Evolutionary conservation across 1,284 basidiomycete species (phyloP), one percentile per base, ranked within the genome.

Genomic region (Ustilago curta): DNA sequence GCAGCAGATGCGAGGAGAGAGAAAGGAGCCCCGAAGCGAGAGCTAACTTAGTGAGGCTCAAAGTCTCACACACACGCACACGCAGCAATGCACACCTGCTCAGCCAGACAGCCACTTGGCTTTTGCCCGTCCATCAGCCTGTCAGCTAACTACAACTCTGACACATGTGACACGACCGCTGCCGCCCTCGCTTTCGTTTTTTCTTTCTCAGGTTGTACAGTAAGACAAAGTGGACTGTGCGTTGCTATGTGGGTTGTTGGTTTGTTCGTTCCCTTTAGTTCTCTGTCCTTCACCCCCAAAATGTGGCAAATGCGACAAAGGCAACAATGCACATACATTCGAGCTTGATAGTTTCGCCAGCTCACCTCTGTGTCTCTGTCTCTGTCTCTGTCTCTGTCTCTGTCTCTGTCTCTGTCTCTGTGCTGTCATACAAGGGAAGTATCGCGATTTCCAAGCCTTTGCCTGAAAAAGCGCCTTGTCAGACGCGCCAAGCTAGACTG

Each of bases 61-160:
- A 29, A n/a, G 5, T 29, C 45, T 29, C 45, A 47, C 16, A 29
- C 27, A 48, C 47, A 29, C 47, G 32, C 47, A 29, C 47, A 48
- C 29, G 47, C 47, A 48, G 35, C 35, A 14, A 37, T 37, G 35
- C 47, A 29, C 47, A 48, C 45, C 11, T n/a, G 2, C 8, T 8
- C 45, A n/a, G 45, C 45, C 27, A 45, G 25, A 23, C 44, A n/a
- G 40, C 40, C 42, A 43, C 19, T 19, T 19, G 21, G 42, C 14
- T 16, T 16, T 37, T 12, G 35, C 35, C 14, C 35, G 35, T 16
- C 35, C 35, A 14, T 21, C 42, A 45, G 23, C 23, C 43, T 16
- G 43, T 37, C 35, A 37, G 32, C 42, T 19, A 43, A n/a, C 43
- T 25, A 45, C 23, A 27, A 45, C 27, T n/a, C 27, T n/a, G 47